A percentile compares a stretch with the other conserved stretches of the same genome.
These are phyloP conservation scores for Fusarium xylarioides DNA, from an alignment of 2,329 filamentous ascomycete genomes.

Conservation along the genomic window DNA sequence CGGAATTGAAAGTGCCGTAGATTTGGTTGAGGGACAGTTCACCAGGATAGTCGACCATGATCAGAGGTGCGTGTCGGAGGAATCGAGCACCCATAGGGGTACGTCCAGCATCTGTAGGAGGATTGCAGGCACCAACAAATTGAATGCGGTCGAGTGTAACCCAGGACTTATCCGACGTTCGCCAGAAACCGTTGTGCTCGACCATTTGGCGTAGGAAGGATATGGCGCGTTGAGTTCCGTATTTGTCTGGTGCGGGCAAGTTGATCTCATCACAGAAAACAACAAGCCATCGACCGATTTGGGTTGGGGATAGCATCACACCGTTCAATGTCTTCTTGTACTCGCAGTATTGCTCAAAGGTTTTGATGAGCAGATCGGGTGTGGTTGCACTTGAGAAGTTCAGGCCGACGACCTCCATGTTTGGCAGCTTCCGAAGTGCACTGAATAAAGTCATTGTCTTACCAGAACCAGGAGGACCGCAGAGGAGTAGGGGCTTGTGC, in stretches of 20 bases:
- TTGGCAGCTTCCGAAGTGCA: conserved; percentile 92
- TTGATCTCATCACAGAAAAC: conserved; percentile 99
- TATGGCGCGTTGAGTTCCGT: conserved; percentile 96
- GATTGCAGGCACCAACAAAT: conserved; percentile 98
- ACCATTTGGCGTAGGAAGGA: conserved; percentile 97
- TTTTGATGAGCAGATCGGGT: conserved; percentile 97
- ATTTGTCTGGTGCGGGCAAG: conserved; percentile 95
- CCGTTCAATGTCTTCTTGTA: conserved; percentile 99
- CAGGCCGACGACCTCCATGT: conserved; percentile 98
- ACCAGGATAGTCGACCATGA: conserved; percentile 99
- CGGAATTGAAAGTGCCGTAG: conserved; percentile 97
- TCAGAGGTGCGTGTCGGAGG: conserved; percentile 93
- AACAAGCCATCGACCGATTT: conserved; percentile 97
- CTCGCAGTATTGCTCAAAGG: conserved; percentile 99
- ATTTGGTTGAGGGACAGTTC: conserved; percentile 95
- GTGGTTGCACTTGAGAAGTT: conserved; percentile 99
- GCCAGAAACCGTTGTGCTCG: conserved; percentile 99
- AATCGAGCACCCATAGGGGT: conserved; percentile 94
- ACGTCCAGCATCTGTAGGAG: conserved; percentile 95
- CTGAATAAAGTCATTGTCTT: conserved; percentile 99
- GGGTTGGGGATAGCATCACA: conserved; percentile 92
- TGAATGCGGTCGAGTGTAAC: conserved; percentile 97
- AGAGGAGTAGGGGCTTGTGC: conserved; percentile 95
- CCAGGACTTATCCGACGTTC: conserved; percentile 96
- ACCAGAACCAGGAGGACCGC: conserved; percentile 96